Base-by-base conservation (phyloP, 768 basidiomycete genomes). In the Dioszegia aurantiaca region DNA sequence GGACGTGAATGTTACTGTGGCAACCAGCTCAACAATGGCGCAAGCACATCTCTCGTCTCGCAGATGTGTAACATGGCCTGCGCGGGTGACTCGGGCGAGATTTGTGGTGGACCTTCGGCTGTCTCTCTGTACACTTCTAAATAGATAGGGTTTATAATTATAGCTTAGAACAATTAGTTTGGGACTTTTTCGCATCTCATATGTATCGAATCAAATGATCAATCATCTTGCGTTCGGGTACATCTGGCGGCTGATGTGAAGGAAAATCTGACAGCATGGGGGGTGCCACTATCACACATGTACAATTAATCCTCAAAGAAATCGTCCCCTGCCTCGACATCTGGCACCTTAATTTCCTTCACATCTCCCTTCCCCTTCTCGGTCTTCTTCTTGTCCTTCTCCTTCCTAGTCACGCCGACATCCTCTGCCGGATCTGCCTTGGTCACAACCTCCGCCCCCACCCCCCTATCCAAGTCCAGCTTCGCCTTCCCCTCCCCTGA, bases 51-150 rank as follows among this genome's bases (percentile, higher is more conserved):
- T 17, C 21, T 48, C 1, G 45, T 60, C 26, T 68, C 67, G 12
- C 49, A 62, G 36, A 40, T 64, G 55, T 68, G 67, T 41, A 55
- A 63, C 59, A 75, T 73, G 73, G 52, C 67, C 5, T 75, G 73
- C 54, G 59, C 62, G 14, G 73, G 73, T 36, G 54, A 67, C 49
- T 46, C 65, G 19, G 47, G 42, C 23, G 58, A 67, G 45, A 63
- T 46, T 26, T 70, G 68, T 54, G 68, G 68, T 61, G 68, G 68
- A 26, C 68, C 68, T 33, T 64, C 67, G 37, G 63, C 65, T 21
- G 24, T 70, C 45, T 61, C 37, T 33, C 37, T 66, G 16, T 55
- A 55, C 21, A 53, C 51, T 28, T 53, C 51, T 14, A 24, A 51
- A n/a, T 33, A 39, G 27, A 30, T 26, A 6, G 10, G 5, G 16